Evolutionary conservation across 495 filamentous ascomycete species (phyloP).

Genomic region (Amphirosellinia nigrospora): DNA sequence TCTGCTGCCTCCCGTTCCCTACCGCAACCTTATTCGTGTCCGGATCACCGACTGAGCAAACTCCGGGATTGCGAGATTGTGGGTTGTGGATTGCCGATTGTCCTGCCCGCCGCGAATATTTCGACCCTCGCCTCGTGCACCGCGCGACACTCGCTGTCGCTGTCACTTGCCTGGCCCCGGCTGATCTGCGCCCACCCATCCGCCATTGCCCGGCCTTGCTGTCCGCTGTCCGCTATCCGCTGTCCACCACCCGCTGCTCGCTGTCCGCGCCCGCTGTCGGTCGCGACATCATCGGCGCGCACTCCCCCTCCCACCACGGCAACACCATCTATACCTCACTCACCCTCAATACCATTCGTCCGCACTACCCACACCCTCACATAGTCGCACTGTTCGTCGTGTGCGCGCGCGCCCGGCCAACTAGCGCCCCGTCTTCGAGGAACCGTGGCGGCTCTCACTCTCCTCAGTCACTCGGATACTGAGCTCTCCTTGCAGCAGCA

Average conservation of each 20-base stretch:
- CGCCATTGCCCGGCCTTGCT: background rate
- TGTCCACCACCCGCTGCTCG: background rate
- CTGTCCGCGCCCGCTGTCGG: slow-evolving; percentile 1
- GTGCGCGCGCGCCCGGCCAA: slow-evolving; percentile 40
- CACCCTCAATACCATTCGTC: background rate
- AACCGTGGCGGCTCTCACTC: slow-evolving; percentile 55
- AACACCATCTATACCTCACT: background rate
- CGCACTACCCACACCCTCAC: background rate
- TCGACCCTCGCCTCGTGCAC: slow-evolving; percentile 9
- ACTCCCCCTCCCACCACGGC: background rate
- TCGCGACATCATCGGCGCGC: slow-evolving; percentile 19
- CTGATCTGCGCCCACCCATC: slow-evolving; percentile 1
- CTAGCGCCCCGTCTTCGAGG: slow-evolving; percentile 37
- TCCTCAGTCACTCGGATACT: slow-evolving; percentile 49
- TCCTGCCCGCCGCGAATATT: slow-evolving; percentile 2
- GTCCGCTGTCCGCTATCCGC: background rate
- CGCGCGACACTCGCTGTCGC: slow-evolving; percentile 3
- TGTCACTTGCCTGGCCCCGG: background rate
- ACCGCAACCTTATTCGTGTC: slow-evolving; percentile 13
- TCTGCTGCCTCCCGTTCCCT: slow-evolving; percentile 12
- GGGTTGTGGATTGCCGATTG: slow-evolving; percentile 1
- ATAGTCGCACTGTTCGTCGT: slow-evolving; percentile 31
- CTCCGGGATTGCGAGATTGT: slow-evolving; percentile 12
- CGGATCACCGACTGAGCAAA: slow-evolving; percentile 14
- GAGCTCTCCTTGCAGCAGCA: slow-evolving; percentile 54